A percentile compares a stretch with the other conserved stretches of the same genome.
Conservation (phyloP, 441 rosid genomes). For the Capsella rubella region DNA sequence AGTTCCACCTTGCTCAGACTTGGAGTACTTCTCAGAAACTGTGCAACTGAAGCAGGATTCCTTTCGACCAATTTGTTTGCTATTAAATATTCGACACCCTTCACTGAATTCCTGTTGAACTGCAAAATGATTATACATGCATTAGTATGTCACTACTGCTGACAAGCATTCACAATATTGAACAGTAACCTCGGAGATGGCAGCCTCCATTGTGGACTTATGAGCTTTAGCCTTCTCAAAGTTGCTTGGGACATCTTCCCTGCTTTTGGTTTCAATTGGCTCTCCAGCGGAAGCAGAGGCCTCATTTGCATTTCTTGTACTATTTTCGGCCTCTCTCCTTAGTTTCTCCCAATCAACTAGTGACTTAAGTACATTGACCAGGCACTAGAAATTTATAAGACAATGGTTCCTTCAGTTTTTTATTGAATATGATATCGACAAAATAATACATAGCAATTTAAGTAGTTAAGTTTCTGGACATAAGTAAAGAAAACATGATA, state of each 20-base stretch:
- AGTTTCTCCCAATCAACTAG: slow-evolving; percentile 97
- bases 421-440: slow-evolving; percentile 28
- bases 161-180: slow-evolving; percentile 15
- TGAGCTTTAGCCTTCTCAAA: slow-evolving; percentile 99
- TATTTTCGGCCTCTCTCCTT: slow-evolving; percentile 61
- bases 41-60: slow-evolving; percentile 85
- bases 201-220: slow-evolving; percentile 97
- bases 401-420: slow-evolving; percentile 40
- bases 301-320: slow-evolving; percentile 52
- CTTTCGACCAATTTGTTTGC: slow-evolving; percentile 89
- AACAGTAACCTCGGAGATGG: slow-evolving; percentile 78
- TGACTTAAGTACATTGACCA: slow-evolving; percentile 90
- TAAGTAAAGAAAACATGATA: slow-evolving; percentile 39
- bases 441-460: slow-evolving; percentile 4
- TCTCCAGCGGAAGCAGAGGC: slow-evolving; percentile 62
- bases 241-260: slow-evolving; percentile 79
- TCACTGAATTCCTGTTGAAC: slow-evolving; percentile 92
- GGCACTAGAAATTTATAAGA: slow-evolving; percentile 70
- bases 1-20: slow-evolving; percentile 83
- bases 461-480: slow-evolving; percentile 25
- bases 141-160: slow-evolving; percentile 33
- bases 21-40: slow-evolving; percentile 79
- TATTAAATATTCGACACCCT: slow-evolving; percentile 82
- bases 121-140: slow-evolving; percentile 53
- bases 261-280: slow-evolving; percentile 58